These are phyloP conservation scores for Zygosaccharomyces sapae DNA, from an alignment of 1,139 yeast genomes.

Conservation along the genomic window DNA sequence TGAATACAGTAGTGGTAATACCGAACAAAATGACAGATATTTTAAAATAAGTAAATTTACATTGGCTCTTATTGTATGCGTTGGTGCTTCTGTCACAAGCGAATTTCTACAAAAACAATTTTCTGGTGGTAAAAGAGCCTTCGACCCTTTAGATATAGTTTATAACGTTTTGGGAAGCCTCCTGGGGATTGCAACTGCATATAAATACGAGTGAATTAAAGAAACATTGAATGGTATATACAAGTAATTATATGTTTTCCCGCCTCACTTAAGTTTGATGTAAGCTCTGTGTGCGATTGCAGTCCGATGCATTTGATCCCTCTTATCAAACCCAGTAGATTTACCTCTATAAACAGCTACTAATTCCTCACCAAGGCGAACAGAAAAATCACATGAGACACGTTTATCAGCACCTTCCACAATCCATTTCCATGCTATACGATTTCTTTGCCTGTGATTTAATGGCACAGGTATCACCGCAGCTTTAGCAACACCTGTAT, in stretches of 20 bases:
- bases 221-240: slow-evolving; percentile 7
- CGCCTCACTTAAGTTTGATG: slow-evolving; percentile 43
- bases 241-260: not conserved
- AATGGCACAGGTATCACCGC: slow-evolving; percentile 79
- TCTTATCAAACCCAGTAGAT: slow-evolving; percentile 80
- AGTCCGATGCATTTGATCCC: slow-evolving; percentile 73
- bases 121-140: slow-evolving; percentile 42
- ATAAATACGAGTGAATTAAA: slow-evolving; percentile 7
- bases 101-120: slow-evolving; percentile 47
- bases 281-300: slow-evolving; percentile 83
- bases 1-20: not conserved
- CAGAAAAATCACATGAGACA: slow-evolving; percentile 75
- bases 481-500: slow-evolving; percentile 83
- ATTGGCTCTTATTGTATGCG: slow-evolving; percentile 43
- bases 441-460: slow-evolving; percentile 72
- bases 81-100: slow-evolving; percentile 47
- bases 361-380: slow-evolving; percentile 87
- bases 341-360: slow-evolving; percentile 72
- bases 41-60: slow-evolving; percentile 35
- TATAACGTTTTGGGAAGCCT: slow-evolving; percentile 40
- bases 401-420: slow-evolving; percentile 78
- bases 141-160: slow-evolving; percentile 48
- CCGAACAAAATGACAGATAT: not conserved
- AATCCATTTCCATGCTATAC: slow-evolving; percentile 88
- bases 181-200: slow-evolving; percentile 21